Conservation (phyloP, 805 yeast species). For the Ogataea methanolica region DNA sequence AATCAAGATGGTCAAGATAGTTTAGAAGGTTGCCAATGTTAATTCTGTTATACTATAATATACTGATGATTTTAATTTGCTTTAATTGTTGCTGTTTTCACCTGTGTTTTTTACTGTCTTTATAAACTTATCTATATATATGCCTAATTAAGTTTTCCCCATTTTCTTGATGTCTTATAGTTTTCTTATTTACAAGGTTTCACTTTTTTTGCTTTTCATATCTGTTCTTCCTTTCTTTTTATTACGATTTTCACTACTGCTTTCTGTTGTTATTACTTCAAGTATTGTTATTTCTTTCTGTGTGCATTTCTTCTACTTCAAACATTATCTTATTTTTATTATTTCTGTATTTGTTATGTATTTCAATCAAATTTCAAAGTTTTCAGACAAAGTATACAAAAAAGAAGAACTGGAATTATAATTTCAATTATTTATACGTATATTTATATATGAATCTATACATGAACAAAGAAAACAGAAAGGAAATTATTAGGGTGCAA, state of each 20-base stretch:
- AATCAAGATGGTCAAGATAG: constrained; percentile 30
- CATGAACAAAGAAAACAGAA: background rate
- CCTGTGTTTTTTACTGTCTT: background rate
- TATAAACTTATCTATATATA: background rate
- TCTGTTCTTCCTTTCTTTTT: background rate
- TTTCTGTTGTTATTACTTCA: background rate
- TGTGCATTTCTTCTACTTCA: too few relatives aligned
- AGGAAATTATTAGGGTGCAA: background rate
- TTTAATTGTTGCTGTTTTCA: background rate
- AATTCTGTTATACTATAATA: constrained; percentile 1
- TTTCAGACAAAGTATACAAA: too few relatives aligned
- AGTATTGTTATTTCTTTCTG: background rate
- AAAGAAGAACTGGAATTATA: too few relatives aligned
- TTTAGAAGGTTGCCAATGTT: constrained; percentile 37
- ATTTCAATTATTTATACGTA: too few relatives aligned
- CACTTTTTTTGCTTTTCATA: background rate
- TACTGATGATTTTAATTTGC: background rate
- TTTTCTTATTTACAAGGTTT: background rate
- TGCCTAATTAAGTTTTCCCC: background rate
- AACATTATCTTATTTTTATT: too few relatives aligned
- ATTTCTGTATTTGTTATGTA: too few relatives aligned
- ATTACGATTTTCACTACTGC: background rate
- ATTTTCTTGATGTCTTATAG: background rate
- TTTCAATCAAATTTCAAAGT: too few relatives aligned
- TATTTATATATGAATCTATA: background rate